phyloP scores from a whole-genome alignment of 805 yeast genomes.

The Ogataea degrootiae region DNA sequence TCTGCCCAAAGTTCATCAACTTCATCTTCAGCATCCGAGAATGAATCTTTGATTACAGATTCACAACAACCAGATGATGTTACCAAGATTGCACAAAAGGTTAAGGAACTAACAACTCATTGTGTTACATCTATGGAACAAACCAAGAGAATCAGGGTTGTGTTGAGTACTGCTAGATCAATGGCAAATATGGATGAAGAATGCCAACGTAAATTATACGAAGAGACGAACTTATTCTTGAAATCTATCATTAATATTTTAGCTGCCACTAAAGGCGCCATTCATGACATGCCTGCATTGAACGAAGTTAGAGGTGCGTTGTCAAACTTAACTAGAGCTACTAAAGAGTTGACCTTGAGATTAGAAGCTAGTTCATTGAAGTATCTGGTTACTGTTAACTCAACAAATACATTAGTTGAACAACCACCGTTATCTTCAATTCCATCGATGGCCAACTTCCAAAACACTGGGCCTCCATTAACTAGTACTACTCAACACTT shows the following conservation, averaged over 20 bases:
- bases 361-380: conserved; percentile 60
- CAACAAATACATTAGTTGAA: conserved; percentile 18
- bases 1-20: conserved; percentile 34
- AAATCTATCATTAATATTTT: conserved; percentile 80
- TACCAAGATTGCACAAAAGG: conserved; percentile 48
- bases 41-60: no score
- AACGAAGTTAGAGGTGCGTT: conserved; percentile 76
- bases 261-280: conserved; percentile 76
- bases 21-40: conserved; percentile 17
- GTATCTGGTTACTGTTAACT: conserved; percentile 20
- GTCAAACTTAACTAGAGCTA: conserved; percentile 77
- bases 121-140: conserved; percentile 82
- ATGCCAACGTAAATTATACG: conserved; percentile 71
- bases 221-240: conserved; percentile 74
- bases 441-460: conserved; percentile 32
- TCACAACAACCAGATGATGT: conserved; percentile 1
- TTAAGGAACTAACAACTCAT: conserved; percentile 71
- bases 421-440: conserved; percentile 33
- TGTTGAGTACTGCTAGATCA: conserved; percentile 46
- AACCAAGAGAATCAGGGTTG: conserved; percentile 57
- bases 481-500: conserved; percentile 12
- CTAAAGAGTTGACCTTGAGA: conserved; percentile 88
- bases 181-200: conserved; percentile 27
- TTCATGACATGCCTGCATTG: conserved; percentile 74
- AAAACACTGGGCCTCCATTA: conserved; percentile 10